Percentiles rank a stretch among this genome's conserved stretches.
Conservation (phyloP, 1,139 yeast genomes). For the Yamadazyma pseudoaaseri region DNA sequence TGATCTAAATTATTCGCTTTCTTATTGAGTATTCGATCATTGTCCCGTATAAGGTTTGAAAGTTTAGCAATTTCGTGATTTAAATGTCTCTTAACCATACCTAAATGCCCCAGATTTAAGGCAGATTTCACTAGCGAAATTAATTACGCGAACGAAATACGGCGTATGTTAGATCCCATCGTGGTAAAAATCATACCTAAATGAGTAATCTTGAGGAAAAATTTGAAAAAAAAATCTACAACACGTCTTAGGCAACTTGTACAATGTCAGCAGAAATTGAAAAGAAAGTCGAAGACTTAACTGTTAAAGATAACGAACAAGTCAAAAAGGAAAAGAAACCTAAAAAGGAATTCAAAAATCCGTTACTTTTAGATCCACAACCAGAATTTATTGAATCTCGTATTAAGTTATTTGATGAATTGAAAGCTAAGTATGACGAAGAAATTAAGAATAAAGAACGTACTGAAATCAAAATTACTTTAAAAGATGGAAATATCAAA, state of each 20-base stretch:
- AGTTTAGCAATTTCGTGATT: conserved; percentile 4
- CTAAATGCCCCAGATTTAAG: no score
- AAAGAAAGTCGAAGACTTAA: conserved; percentile 25
- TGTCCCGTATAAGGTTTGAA: conserved; percentile 6
- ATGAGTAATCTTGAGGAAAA: conserved; percentile 2
- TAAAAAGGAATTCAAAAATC: conserved; percentile 30
- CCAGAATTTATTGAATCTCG: conserved; percentile 83
- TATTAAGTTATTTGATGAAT: conserved; percentile 72
- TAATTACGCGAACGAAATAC: not conserved
- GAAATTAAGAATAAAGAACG: conserved; percentile 61
- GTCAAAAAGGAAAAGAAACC: conserved; percentile 22
- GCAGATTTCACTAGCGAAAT: no score
- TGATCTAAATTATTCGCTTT: not conserved
- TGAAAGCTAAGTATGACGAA: conserved; percentile 76
- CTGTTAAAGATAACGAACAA: conserved; percentile 30
- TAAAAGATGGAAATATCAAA: conserved; percentile 81
- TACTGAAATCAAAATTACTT: conserved; percentile 67
- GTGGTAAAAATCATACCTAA: not conserved
- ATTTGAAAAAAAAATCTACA: conserved; percentile 1
- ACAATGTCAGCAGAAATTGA: conserved; percentile 12
- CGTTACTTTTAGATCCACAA: conserved; percentile 65
- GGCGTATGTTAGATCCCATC: not conserved
- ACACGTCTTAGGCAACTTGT: conserved; percentile 2
- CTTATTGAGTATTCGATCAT: conserved; percentile 4
- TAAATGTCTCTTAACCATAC: conserved; percentile 6